Evolutionary conservation across 108 stramenopile species (phyloP).

Genomic region (Cyclotella choctawhatcheeana): DNA sequence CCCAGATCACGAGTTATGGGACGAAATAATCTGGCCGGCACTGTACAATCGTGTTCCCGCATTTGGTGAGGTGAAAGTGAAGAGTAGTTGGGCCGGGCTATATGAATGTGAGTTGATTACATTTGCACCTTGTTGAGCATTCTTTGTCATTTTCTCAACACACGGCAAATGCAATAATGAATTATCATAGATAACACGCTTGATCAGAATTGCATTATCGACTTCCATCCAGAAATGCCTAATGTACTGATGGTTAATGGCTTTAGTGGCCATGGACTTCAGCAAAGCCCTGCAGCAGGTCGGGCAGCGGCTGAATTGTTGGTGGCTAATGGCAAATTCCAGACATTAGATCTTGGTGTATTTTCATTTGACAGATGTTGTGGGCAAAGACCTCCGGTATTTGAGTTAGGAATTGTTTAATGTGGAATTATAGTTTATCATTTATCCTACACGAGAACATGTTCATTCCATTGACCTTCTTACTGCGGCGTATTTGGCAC

Average conservation of each 20-base stretch:
- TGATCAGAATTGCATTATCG: conserved; percentile 86
- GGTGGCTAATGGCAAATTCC: conserved; percentile 53
- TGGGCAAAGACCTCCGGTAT: conserved; percentile 33
- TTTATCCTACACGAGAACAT: background rate
- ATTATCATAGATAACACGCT: conserved; percentile 57
- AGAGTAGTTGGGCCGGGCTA: conserved; percentile 74
- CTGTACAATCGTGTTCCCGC: conserved; percentile 73
- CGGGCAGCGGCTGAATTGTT: conserved; percentile 70
- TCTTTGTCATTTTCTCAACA: background rate
- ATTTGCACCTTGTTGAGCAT: background rate
- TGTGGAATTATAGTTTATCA: no score
- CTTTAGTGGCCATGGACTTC: conserved; percentile 81
- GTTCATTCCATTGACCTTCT: background rate
- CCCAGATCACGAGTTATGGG: conserved; percentile 69
- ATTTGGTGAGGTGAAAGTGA: conserved; percentile 75
- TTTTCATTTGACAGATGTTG: conserved; percentile 68
- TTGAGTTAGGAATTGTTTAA: conserved; percentile 61
- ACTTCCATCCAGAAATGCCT: conserved; percentile 70
- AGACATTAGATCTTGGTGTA: conserved; percentile 60
- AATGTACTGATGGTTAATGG: conserved; percentile 75
- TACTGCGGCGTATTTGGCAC: conserved; percentile 4
- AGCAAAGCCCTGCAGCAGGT: conserved; percentile 73
- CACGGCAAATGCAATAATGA: no score
- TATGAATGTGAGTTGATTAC: conserved; percentile 58
- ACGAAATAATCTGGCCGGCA: conserved; percentile 73